These are phyloP conservation scores for Neofusicoccum sp. DNA, from an alignment of 2,329 filamentous ascomycete genomes.

Conservation along the genomic window DNA sequence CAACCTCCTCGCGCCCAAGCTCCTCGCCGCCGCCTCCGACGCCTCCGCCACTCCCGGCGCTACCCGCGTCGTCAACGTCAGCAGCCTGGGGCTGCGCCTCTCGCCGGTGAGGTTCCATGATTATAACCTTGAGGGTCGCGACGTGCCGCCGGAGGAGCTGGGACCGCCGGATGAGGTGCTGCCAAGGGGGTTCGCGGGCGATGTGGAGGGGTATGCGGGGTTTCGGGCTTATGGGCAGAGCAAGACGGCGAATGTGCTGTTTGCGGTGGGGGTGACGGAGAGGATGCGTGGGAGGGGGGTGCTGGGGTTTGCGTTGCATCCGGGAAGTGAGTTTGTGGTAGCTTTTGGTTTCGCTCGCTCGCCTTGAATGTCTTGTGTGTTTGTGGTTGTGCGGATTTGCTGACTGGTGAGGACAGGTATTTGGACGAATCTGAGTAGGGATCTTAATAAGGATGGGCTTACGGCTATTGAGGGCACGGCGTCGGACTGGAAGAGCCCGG, in stretches of 20 bases:
- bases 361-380: no score
- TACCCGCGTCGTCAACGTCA: conserved; percentile 34
- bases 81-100: conserved; percentile 25
- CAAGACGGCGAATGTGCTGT: conserved; percentile 34
- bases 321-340: conserved; percentile 25
- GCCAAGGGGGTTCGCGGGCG: background rate
- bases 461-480: conserved; percentile 1
- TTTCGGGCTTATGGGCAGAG: conserved; percentile 28
- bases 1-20: conserved; percentile 44
- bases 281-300: conserved; percentile 31
- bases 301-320: conserved; percentile 34
- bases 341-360: background rate
- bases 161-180: background rate
- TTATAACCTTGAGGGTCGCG: conserved; percentile 25
- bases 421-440: conserved; percentile 14
- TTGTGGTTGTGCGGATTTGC: no score
- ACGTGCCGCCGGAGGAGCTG: conserved; percentile 9
- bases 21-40: conserved; percentile 38
- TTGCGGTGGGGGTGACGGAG: conserved; percentile 29
- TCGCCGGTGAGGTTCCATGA: conserved; percentile 26
- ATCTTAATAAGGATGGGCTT: background rate
- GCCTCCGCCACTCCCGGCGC: conserved; percentile 19
- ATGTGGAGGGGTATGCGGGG: conserved; percentile 19
- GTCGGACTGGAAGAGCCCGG: conserved; percentile 28
- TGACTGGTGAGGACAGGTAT: conserved; percentile 3